phyloP scores from a whole-genome alignment of 345 rosid genomes.

The Salix brachista region DNA sequence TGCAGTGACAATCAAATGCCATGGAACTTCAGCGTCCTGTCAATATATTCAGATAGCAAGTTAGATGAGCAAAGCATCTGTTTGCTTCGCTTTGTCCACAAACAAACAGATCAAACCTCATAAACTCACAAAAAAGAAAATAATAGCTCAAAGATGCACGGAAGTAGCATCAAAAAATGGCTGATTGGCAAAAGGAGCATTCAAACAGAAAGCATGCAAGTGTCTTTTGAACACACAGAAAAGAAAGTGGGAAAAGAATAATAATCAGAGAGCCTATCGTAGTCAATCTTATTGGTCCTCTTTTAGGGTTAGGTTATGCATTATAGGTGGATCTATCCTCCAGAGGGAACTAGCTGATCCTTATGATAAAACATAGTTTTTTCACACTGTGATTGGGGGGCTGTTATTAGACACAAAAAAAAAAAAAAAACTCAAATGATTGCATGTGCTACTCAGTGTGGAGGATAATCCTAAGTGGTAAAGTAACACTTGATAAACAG shows the following conservation, averaged over 20 bases:
- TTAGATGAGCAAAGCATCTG: not conserved
- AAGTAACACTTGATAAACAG: constrained; percentile 5
- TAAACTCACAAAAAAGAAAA: not conserved
- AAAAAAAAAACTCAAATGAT: not conserved
- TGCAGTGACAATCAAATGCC: constrained; percentile 74
- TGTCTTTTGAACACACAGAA: too few species aligned
- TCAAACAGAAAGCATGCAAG: too few species aligned
- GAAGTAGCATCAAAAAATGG: not conserved
- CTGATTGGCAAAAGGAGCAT: too few species aligned
- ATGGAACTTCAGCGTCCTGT: constrained; percentile 83
- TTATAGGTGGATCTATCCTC: not conserved
- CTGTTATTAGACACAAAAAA: too few species aligned
- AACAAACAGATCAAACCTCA: not conserved
- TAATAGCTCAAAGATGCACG: not conserved
- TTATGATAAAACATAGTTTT: too few species aligned
- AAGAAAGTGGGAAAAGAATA: too few species aligned
- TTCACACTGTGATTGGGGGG: too few species aligned
- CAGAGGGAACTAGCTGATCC: not conserved
- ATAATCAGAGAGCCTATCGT: not conserved
- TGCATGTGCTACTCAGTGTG: not conserved
- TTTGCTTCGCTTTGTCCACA: not conserved
- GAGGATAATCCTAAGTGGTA: not conserved
- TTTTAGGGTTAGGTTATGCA: not conserved
- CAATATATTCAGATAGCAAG: constrained; percentile 20
- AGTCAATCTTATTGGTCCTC: not conserved